Base-by-base conservation (phyloP, 805 yeast species). In the Lachancea lanzarotensis region DNA sequence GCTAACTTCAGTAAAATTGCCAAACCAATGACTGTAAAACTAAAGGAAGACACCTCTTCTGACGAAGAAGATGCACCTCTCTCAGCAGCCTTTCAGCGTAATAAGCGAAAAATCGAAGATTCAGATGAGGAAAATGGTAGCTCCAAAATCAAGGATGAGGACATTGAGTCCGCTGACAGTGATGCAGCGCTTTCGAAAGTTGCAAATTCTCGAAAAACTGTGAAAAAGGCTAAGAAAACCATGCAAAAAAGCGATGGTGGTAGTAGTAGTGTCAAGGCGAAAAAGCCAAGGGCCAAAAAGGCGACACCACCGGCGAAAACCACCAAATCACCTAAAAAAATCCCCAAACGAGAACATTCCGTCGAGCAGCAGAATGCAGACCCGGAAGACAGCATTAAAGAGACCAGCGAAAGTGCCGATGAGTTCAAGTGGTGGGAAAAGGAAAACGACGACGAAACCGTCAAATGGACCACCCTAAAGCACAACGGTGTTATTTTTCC, bases 401-500 rank as follows among this genome's bases (percentile, higher is more conserved):
- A 66, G 1, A 75, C 67, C 5, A 78, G 71, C 16, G 81, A 75
- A 15, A 80, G 75, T n/a, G 81, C 75, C 2, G 86, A 74, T 2
- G 70, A 66, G n/a, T 81, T 77, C 59, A 82, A 80, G 63, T 81
- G 95, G 95, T 88, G 95, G 93, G 91, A 86, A 60, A 79, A 77
- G 35, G 63, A 67, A 30, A 84, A 82, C 51, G 65, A 79, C 27
- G 84, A 85, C 57, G 91, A 83, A 27, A 77, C 82, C 35, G 72
- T 81, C 44, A 87, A 88, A 59, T 91, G 98, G 98, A 82, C 79
- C 19, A 76, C 89, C 1, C 68, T 91, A 42, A 87, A 78, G 50
- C 98, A 91, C 62, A 81, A 76, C 52, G 98, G 98, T 56, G 96
- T 91, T 11, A 67, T 90, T 27, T 91, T 91, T 57, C 97, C 98